phyloP scores from a whole-genome alignment of 305 asterid genomes.

The Caryopteris hybrid region DNA sequence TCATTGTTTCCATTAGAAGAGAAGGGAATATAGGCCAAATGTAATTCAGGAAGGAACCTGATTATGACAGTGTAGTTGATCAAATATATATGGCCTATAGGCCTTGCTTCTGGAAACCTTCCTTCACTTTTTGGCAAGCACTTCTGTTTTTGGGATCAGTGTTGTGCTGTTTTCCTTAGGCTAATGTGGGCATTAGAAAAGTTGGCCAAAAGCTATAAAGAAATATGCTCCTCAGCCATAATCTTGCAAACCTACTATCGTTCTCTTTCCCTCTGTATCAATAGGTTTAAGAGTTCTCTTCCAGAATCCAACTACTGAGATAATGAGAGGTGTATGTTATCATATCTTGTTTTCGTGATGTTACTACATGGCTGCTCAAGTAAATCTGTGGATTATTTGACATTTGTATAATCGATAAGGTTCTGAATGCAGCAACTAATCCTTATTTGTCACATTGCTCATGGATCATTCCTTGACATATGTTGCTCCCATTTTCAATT shows the following conservation, averaged over 20 bases:
- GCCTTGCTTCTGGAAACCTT: background rate
- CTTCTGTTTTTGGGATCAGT: background rate
- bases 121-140: background rate
- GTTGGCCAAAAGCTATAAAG: background rate
- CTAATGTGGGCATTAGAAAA: background rate
- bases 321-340: background rate
- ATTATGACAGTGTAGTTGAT: background rate
- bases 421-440: background rate
- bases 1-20: background rate
- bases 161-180: background rate
- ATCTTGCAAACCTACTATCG: background rate
- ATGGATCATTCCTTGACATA: background rate
- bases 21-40: background rate
- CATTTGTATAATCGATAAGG: background rate
- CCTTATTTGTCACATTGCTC: conserved; percentile 9
- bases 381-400: background rate
- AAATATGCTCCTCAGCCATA: background rate
- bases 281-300: background rate
- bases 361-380: background rate
- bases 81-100: background rate
- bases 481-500: conserved; percentile 1
- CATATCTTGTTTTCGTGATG: background rate
- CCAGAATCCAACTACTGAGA: background rate
- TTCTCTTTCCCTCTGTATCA: background rate
- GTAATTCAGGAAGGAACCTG: background rate